phyloP scores from a whole-genome alignment of 2,329 filamentous ascomycete species.

The Pleurostoma richardsiae region DNA sequence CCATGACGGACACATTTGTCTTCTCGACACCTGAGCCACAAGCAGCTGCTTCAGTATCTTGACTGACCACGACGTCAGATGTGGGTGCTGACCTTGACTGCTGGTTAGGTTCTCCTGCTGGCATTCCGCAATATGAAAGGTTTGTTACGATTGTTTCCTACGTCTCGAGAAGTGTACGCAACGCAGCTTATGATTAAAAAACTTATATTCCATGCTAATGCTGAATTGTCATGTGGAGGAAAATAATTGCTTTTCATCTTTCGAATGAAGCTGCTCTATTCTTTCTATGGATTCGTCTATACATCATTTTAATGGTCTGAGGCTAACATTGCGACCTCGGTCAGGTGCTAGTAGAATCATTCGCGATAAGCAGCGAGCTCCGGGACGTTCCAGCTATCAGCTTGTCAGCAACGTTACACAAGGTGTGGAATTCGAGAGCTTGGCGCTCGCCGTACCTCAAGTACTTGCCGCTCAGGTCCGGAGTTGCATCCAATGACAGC shows the following conservation, averaged over 20 bases:
- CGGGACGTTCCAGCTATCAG: constrained; percentile 43
- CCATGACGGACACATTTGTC: constrained; percentile 17
- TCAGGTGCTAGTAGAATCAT: constrained; percentile 8
- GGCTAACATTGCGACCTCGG: too few relatives aligned
- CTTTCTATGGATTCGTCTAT: constrained; percentile 15
- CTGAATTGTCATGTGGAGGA: constrained; percentile 64
- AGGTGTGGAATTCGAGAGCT: not conserved
- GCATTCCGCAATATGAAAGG: too few relatives aligned
- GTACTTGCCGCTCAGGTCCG: constrained; percentile 70
- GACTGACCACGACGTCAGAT: not conserved
- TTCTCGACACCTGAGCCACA: constrained; percentile 12
- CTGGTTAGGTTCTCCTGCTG: too few relatives aligned
- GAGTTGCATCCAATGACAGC: constrained; percentile 61
- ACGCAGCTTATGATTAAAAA: constrained; percentile 57
- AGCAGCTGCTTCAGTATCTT: not conserved
- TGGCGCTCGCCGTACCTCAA: constrained; percentile 52
- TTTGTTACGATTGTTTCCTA: not conserved
- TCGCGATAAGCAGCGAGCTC: constrained; percentile 51
- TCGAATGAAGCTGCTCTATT: constrained; percentile 58
- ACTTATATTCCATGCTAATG: constrained; percentile 73
- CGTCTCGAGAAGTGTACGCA: not conserved
- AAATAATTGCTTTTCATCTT: constrained; percentile 78
- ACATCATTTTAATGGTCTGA: constrained; percentile 8
- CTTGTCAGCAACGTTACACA: constrained; percentile 16
- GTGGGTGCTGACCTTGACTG: constrained; percentile 2